Evolutionary conservation across 2,329 filamentous ascomycete genomes (phyloP), one percentile per base, ranked within the genome.

Genomic region (Aspergillus japonicus): DNA sequence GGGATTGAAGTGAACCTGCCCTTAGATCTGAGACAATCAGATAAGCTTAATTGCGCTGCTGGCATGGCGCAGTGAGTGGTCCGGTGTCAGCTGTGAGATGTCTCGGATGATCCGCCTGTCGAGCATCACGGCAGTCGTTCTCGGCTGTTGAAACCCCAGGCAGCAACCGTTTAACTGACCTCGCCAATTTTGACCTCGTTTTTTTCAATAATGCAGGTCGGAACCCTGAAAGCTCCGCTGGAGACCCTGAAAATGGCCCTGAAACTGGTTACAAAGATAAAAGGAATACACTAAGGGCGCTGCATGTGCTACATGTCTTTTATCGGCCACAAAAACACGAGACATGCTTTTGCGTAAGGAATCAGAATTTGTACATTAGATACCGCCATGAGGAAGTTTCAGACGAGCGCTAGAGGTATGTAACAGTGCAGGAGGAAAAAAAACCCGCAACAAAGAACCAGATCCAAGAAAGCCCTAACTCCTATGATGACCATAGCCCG

Each of bases 101-200:
- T 63, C 60, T 59, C 63, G 64, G 63, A 59, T 58, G 48, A 48
- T 54, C 60, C 62, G 58, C 59, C 62, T 65, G 63, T 62, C 60
- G 60, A 56, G 53, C 61, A 54, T 64, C 64, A 60, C 70, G 71
- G 71, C 71, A 73, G 49, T 63, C 42, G 54, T 58, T 65, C 62
- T 72, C 69, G 71, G 71, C 67, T 72, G 64, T 71, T 72, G 60
- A 56, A 24, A 47, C 21, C 16, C 50, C 39, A 59, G 59, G 60
- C 58, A 62, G 50, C 59, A 60, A 24, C 33, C 50, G 29, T 26
- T n/a, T 19, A 21, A 33, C 19, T 21, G 16, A 44, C 16, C 39
- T 44, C 39, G 39, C 39, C 16, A n/a, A 16, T 44, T 19, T 44
- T 19, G 6, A n/a, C 39, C 16, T 19, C 39, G 39, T 44, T 44